Evolutionary conservation across 164 flowering plant species (phyloP).

Genomic region (Litsea cubeba): DNA sequence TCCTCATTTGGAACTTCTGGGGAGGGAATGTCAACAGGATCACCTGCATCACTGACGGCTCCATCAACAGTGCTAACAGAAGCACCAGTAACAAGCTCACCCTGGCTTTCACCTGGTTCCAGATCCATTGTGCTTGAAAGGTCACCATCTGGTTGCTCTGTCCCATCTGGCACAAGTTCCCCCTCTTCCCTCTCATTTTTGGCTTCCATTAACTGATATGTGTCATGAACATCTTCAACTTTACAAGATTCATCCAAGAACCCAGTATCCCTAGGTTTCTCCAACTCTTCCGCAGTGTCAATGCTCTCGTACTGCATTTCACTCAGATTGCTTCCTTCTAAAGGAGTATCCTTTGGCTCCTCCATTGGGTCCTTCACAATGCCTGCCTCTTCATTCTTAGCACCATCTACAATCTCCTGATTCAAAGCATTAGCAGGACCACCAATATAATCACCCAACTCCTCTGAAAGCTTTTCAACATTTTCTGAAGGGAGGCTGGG

Average conservation of each 20-base stretch:
- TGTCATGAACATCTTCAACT: slow-evolving; percentile 35
- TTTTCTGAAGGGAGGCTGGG: slow-evolving; percentile 19
- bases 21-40: slow-evolving; percentile 30
- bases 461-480: slow-evolving; percentile 30
- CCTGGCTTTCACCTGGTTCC: slow-evolving; percentile 34
- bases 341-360: slow-evolving; percentile 26
- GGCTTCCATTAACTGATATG: slow-evolving; percentile 29
- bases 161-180: slow-evolving; percentile 52
- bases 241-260: slow-evolving; percentile 32
- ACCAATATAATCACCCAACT: slow-evolving; percentile 28
- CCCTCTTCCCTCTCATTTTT: slow-evolving; percentile 80
- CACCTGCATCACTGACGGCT: slow-evolving; percentile 12
- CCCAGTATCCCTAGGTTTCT: slow-evolving; percentile 30
- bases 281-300: slow-evolving; percentile 29
- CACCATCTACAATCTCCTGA: slow-evolving; percentile 41
- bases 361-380: slow-evolving; percentile 24
- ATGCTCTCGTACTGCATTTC: slow-evolving; percentile 31
- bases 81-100: slow-evolving; percentile 30
- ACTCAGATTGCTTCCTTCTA: slow-evolving; percentile 21
- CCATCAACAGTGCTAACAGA: slow-evolving; percentile 34
- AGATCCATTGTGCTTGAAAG: slow-evolving; percentile 22
- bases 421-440: slow-evolving; percentile 28
- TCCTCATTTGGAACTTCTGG: slow-evolving; percentile 32
- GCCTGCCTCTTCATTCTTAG: slow-evolving; percentile 38
- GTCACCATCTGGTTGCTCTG: slow-evolving; percentile 36